Base-by-base conservation (phyloP, 805 yeast species). In the Spathaspora hagerdaliae region DNA sequence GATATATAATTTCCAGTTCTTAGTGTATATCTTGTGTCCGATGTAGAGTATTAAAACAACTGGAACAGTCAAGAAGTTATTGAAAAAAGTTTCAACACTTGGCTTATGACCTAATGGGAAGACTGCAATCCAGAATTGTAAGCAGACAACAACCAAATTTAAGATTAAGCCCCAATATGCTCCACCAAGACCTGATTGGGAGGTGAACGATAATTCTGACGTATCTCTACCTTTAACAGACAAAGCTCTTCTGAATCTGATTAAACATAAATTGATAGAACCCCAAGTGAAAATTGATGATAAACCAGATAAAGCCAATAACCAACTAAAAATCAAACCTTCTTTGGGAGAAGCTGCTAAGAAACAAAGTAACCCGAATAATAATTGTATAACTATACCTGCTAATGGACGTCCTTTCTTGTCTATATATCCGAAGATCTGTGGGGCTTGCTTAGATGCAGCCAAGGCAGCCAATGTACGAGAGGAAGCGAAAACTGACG, bases 41-140 rank as follows among this genome's bases (percentile, higher is more conserved):
- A 61, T 38, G 65, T 67, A 66, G 12, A 65, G 58, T 4, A 55
- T 51, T 26, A 66, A 14, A 33, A 63, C 50, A n/a, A 65, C 63
- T n/a, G 71, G 71, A 44, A 65, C 57, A 29, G 69, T 67, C 49
- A 66, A 56, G 47, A 64, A 65, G 10, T 62, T 51, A 37, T 54
- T 47, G 55, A 66, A 66, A 52, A 66, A 66, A 34, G 47, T 56
- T 31, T 56, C 53, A 10, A 70, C 71, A 49, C 45, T 60, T 40
- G 70, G 63, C 12, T 54, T 49, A 5, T 47, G 58, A 11, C 77
- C 81, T 42, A 83, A 62, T 44, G 88, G 86, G 58, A 71, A 81
- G 42, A 82, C 62, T 8, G 86, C 84, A 43, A 82, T 75, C 83
- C 86, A 82, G 63, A 82, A 80, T 58, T 81, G 86, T 5, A 81